A percentile compares a stretch with the other conserved stretches of the same genome.
Conservation (phyloP, 1,284 basidiomycete species). For the Coniferiporia sulphurascens region DNA sequence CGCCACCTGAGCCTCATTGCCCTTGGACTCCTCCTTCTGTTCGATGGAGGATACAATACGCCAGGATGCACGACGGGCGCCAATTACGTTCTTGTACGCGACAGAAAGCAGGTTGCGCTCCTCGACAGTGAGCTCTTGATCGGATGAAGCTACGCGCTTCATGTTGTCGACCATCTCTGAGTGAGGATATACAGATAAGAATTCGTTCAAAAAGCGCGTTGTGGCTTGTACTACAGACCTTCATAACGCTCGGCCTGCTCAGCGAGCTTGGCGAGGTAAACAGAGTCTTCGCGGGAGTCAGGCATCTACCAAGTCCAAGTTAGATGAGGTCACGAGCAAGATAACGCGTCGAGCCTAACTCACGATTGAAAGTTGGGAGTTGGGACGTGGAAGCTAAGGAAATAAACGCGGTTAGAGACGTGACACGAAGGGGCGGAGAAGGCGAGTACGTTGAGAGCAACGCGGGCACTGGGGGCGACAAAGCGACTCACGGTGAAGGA, state of each 20-base stretch:
- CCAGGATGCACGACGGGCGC: slow-evolving; percentile 98
- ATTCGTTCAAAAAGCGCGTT: slow-evolving; percentile 15
- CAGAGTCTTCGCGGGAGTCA: slow-evolving; percentile 90
- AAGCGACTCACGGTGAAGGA: slow-evolving; percentile 26
- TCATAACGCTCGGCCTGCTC: slow-evolving; percentile 99
- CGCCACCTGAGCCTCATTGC: slow-evolving; percentile 93
- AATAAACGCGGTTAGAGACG: slow-evolving; percentile 27
- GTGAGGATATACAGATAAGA: slow-evolving; percentile 20
- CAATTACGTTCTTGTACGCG: slow-evolving; percentile 99
- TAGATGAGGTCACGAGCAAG: slow-evolving; percentile 21
- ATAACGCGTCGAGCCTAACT: slow-evolving; percentile 28
- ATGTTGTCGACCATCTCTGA: slow-evolving; percentile 99
- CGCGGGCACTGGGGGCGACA: slow-evolving; percentile 24
- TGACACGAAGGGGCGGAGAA: slow-evolving; percentile 31
- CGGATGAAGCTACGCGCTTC: slow-evolving; percentile 95
- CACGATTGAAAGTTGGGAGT: slow-evolving; percentile 4
- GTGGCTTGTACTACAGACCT: slow-evolving; percentile 50
- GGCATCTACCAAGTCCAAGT: slow-evolving; percentile 52
- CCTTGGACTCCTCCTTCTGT: slow-evolving; percentile 99
- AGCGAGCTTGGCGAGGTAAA: slow-evolving; percentile 99
- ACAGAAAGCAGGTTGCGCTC: slow-evolving; percentile 99
- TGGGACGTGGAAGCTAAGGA: slow-evolving; percentile 6
- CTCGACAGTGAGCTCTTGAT: slow-evolving; percentile 98
- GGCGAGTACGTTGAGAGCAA: slow-evolving; percentile 20
- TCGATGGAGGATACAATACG: slow-evolving; percentile 99